These are phyloP conservation scores for Ceriops decandra DNA, from an alignment of 345 rosid species.

Conservation along the genomic window DNA sequence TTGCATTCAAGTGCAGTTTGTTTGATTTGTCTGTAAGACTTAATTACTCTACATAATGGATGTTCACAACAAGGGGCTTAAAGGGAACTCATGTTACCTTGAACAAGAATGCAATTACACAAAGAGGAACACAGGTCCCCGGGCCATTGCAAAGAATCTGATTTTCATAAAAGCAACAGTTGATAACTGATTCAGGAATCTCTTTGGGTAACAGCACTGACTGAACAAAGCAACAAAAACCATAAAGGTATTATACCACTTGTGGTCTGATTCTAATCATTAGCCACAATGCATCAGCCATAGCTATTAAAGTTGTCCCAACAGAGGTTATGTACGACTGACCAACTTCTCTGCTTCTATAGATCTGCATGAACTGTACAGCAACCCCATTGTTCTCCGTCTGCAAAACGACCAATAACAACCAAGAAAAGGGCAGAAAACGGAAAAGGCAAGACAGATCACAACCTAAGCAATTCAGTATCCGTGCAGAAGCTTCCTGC, in stretches of 20 bases:
- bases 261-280: conserved; percentile 80
- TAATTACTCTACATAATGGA: background rate
- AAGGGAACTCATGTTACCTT: conserved; percentile 46
- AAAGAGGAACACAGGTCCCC: conserved; percentile 89
- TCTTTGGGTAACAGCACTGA: conserved; percentile 3
- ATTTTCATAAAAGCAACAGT: background rate
- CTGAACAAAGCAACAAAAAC: background rate
- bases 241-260: conserved; percentile 51
- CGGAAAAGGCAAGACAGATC: too few species aligned
- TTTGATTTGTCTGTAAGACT: too few species aligned
- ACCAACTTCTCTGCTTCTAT: conserved; percentile 95
- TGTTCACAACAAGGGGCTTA: background rate
- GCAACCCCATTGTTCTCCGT: conserved; percentile 28
- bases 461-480: too few species aligned
- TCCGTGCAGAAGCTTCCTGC: too few species aligned
- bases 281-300: conserved; percentile 59
- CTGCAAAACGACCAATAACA: conserved; percentile 25
- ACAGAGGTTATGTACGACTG: conserved; percentile 84
- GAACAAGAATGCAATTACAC: conserved; percentile 66
- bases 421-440: background rate
- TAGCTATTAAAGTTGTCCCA: conserved; percentile 73
- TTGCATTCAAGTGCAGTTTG: too few species aligned
- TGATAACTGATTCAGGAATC: background rate
- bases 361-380: conserved; percentile 63
- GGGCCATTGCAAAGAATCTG: conserved; percentile 97